phyloP scores from a whole-genome alignment of 2,329 filamentous ascomycete genomes.

The Monilinia aucupariae region DNA sequence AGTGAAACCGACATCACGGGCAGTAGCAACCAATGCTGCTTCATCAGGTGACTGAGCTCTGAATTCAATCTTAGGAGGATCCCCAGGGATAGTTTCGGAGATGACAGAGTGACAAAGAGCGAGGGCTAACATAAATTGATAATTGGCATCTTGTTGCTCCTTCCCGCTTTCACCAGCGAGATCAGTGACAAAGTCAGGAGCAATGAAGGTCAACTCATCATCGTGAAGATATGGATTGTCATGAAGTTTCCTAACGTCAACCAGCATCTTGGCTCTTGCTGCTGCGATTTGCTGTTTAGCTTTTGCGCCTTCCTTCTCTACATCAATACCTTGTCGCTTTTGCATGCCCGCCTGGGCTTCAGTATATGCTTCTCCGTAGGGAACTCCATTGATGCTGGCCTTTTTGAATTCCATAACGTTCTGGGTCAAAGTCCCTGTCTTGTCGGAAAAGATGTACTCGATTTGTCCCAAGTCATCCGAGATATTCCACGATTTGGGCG shows the following conservation, averaged over 20 bases:
- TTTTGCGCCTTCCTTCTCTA: slow-evolving; percentile 70
- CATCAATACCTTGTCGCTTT: slow-evolving; percentile 79
- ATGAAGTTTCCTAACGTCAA: slow-evolving; percentile 67
- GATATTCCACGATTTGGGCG: slow-evolving; percentile 98
- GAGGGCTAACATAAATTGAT: slow-evolving; percentile 89
- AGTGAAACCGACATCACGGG: slow-evolving; percentile 91
- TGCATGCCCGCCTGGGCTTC: slow-evolving; percentile 97
- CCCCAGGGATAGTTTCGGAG: slow-evolving; percentile 81
- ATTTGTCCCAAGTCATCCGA: slow-evolving; percentile 97
- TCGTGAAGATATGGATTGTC: slow-evolving; percentile 89
- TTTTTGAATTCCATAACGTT: slow-evolving; percentile 99
- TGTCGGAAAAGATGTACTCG: slow-evolving; percentile 97
- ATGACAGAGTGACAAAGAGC: slow-evolving; percentile 97
- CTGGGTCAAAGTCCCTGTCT: slow-evolving; percentile 83
- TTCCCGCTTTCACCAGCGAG: slow-evolving; percentile 69
- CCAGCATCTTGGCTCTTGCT: slow-evolving; percentile 68
- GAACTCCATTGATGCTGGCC: slow-evolving; percentile 88
- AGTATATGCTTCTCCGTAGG: slow-evolving; percentile 96
- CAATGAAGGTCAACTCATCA: slow-evolving; percentile 85
- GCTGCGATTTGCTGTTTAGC: slow-evolving; percentile 72
- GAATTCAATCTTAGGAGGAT: slow-evolving; percentile 85
- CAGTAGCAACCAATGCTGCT: slow-evolving; percentile 87
- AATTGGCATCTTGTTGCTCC: slow-evolving; percentile 71
- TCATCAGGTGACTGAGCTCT: slow-evolving; percentile 97
- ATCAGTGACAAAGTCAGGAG: slow-evolving; percentile 82